Percentiles rank a stretch among this genome's conserved stretches.
phyloP scores from a whole-genome alignment of 495 filamentous ascomycete genomes.

The Thermothielavioides terrestris region DNA sequence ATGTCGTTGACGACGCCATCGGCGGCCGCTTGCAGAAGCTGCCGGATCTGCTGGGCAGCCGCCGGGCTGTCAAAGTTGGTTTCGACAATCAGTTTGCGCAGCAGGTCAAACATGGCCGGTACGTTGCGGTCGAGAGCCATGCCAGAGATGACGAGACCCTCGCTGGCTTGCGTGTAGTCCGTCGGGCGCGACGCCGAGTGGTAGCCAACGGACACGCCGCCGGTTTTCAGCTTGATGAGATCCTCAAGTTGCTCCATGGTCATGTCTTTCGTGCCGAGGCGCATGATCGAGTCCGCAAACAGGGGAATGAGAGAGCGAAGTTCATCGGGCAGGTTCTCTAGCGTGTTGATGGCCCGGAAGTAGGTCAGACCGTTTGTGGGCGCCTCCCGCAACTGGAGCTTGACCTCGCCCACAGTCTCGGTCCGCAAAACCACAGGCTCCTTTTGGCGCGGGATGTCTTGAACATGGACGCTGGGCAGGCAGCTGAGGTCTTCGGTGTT shows the following conservation, averaged over 20 bases:
- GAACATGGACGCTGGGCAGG: constrained; percentile 76
- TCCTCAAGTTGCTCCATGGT: constrained; percentile 95
- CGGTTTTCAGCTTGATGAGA: constrained; percentile 89
- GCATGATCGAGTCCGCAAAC: constrained; percentile 87
- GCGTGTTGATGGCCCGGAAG: constrained; percentile 76
- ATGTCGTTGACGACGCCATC: constrained; percentile 88
- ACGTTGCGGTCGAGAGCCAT: constrained; percentile 85
- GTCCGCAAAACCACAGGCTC: constrained; percentile 61
- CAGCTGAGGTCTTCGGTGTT: constrained; percentile 76
- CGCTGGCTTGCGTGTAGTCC: constrained; percentile 57
- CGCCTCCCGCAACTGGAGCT: constrained; percentile 83
- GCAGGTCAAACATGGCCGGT: constrained; percentile 78
- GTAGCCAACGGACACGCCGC: constrained; percentile 76
- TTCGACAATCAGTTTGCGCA: constrained; percentile 70
- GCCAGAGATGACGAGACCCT: constrained; percentile 76
- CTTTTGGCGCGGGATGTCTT: constrained; percentile 75
- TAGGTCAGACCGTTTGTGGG: constrained; percentile 95
- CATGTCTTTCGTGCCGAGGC: constrained; percentile 76
- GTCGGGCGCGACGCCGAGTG: constrained; percentile 66
- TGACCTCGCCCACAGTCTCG: constrained; percentile 54
- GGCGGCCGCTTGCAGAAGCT: constrained; percentile 74
- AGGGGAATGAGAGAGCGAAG: constrained; percentile 77
- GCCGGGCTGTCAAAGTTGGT: constrained; percentile 80
- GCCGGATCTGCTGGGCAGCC: constrained; percentile 70
- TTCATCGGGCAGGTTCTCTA: constrained; percentile 75